Percentiles rank a stretch among this genome's conserved stretches.
phyloP scores from a whole-genome alignment of 345 rosid genomes.

The Camelina laxa region DNA sequence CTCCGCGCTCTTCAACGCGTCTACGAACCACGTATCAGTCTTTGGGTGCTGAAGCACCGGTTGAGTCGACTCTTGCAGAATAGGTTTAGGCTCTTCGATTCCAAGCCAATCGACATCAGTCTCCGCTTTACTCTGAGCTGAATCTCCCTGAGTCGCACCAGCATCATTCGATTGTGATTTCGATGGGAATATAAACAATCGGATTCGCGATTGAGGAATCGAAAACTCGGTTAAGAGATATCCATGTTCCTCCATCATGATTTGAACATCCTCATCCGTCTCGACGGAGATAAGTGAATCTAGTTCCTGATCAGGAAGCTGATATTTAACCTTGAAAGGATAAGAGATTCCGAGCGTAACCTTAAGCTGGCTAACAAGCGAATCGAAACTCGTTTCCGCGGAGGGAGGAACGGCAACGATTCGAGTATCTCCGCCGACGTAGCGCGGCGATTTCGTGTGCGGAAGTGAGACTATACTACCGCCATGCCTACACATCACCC shows the following conservation, averaged over 20 bases:
- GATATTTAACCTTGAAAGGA: constrained; percentile 58
- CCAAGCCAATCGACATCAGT: constrained; percentile 38
- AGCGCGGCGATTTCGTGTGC: constrained; percentile 58
- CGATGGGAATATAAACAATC: constrained; percentile 56
- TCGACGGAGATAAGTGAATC: constrained; percentile 66
- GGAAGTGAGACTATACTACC: constrained; percentile 64
- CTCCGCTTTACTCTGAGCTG: constrained; percentile 27
- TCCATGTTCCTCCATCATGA: constrained; percentile 69
- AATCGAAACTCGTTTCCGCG: constrained; percentile 34
- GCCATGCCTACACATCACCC: constrained; percentile 87
- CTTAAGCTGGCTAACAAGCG: constrained; percentile 49
- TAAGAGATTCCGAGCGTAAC: constrained; percentile 44
- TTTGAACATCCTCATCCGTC: constrained; percentile 68
- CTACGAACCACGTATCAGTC: constrained; percentile 81
- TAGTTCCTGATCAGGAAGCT: constrained; percentile 68
- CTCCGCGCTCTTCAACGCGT: constrained; percentile 68
- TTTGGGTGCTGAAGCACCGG: constrained; percentile 60
- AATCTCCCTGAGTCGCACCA: constrained; percentile 31
- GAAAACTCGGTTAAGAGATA: constrained; percentile 42
- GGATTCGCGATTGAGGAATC: constrained; percentile 46
- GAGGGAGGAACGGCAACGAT: constrained; percentile 48
- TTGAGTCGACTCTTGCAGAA: constrained; percentile 45
- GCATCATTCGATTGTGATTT: constrained; percentile 28
- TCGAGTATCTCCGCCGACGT: constrained; percentile 68
- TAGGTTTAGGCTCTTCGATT: constrained; percentile 28